Evolutionary conservation across 2,329 filamentous ascomycete species (phyloP), one percentile per base, ranked within the genome.

Genomic region (Sclerotinia borealis): DNA sequence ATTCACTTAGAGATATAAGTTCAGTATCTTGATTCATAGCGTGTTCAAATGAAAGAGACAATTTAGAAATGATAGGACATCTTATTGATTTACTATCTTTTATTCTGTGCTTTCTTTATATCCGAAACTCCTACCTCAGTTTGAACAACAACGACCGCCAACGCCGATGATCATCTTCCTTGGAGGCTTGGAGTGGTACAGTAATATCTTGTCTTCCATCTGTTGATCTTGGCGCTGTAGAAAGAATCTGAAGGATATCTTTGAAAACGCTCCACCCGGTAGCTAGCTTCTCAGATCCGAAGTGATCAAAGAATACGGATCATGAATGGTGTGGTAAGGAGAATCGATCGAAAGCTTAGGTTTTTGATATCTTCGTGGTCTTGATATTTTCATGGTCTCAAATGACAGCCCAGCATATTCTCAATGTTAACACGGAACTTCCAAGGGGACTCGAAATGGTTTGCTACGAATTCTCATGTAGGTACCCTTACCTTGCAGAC

Each of bases 31-130:
- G 39, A 34, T 25, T 15, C 59, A 45, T 61, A 37, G 55, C 59
- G 59, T 61, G 59, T 55, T 47, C 22, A 59, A 43, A 61, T 29
- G 48, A 52, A 55, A 34, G 34, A 19, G 59, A 50, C 31, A 52
- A 27, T 41, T 55, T 41, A 49, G 25, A 47, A 41, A 45, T n/a
- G 29, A 61, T 41, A 8, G 47, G 22, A 17, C 48, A 37, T 55
- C 15, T 25, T 34, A 25, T n/a, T 9, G 37, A 19, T 55, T 41
- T 36, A 48, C 34, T 22, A 19, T n/a, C 15, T 36, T 36, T 41
- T 17, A 41, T 25, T 58, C 8, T 43, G 17, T 60, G 19, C 25
- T 34, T 22, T 52, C 58, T 10, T 41, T 25, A 54, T 45, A 22
- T 37, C 59, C 49, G 59, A 54, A 51, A 59, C 22, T n/a, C n/a